phyloP scores from a whole-genome alignment of 495 filamentous ascomycete species.

The Mytilinidion resinicola region DNA sequence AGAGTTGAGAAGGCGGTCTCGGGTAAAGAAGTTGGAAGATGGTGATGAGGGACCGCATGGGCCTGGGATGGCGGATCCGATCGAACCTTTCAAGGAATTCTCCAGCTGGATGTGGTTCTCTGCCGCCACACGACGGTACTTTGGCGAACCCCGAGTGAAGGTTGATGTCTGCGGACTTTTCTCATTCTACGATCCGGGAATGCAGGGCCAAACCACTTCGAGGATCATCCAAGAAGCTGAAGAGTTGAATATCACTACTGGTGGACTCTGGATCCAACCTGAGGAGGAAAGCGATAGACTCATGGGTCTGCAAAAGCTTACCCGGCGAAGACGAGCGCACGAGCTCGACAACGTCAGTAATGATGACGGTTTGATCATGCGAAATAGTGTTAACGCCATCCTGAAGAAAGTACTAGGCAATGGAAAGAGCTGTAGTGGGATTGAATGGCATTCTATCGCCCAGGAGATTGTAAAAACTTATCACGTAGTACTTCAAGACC shows the following conservation, averaged over 20 bases:
- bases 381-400: constrained; percentile 18
- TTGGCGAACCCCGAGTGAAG: constrained; percentile 24
- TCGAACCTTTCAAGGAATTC: constrained; percentile 14
- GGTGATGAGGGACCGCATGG: constrained; percentile 18
- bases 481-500: background rate
- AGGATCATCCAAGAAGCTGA: constrained; percentile 19
- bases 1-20: too few relatives aligned
- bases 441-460: constrained; percentile 30
- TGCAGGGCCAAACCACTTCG: constrained; percentile 13
- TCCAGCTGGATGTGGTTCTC: constrained; percentile 24
- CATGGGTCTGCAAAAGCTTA: constrained; percentile 23
- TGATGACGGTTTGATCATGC: constrained; percentile 32
- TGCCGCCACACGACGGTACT: constrained; percentile 19
- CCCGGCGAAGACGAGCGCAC: constrained; percentile 30
- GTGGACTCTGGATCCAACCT: constrained; percentile 26
- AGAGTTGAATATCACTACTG: constrained; percentile 29
- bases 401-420: constrained; percentile 20
- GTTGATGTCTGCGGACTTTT: constrained; percentile 30
- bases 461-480: constrained; percentile 13
- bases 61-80: constrained; percentile 14
- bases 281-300: constrained; percentile 1
- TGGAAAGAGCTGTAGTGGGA: constrained; percentile 17
- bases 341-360: constrained; percentile 21
- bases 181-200: constrained; percentile 33
- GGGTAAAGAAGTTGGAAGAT: background rate